A percentile compares a stretch with the other conserved stretches of the same genome.
These are phyloP conservation scores for Ceratobasidium sp. DNA, from an alignment of 1,284 basidiomycete genomes.

Conservation along the genomic window DNA sequence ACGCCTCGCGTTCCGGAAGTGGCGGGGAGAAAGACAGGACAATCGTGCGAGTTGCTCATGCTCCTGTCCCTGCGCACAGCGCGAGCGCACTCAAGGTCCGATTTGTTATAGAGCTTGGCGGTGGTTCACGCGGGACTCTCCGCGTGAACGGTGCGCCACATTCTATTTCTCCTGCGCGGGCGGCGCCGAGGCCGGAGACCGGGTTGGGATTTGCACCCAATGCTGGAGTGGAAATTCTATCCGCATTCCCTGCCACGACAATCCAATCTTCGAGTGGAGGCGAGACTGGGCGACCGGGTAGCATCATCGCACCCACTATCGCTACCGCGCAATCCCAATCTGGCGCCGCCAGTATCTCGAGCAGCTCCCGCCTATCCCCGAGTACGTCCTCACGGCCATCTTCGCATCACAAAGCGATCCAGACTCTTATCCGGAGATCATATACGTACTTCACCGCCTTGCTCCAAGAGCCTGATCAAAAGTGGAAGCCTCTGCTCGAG, in stretches of 20 bases:
- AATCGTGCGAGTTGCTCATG: constrained; percentile 77
- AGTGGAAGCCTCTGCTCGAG: constrained; percentile 89
- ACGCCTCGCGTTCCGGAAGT: constrained; percentile 65
- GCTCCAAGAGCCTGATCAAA: constrained; percentile 97
- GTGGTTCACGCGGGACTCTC: constrained; percentile 75
- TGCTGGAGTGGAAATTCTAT: constrained; percentile 6
- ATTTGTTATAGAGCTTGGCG: constrained; percentile 82
- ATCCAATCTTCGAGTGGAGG: neutral
- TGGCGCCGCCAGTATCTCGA: constrained; percentile 35
- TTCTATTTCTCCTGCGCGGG: constrained; percentile 65
- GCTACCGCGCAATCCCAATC: constrained; percentile 32
- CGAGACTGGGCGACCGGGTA: constrained; percentile 8
- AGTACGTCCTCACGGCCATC: constrained; percentile 60
- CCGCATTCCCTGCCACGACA: constrained; percentile 22
- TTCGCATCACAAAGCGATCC: constrained; percentile 80
- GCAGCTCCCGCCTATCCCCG: constrained; percentile 26
- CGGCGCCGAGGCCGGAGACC: constrained; percentile 57
- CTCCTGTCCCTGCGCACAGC: constrained; percentile 65
- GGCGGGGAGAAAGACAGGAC: constrained; percentile 64
- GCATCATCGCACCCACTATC: constrained; percentile 1
- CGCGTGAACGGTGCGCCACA: constrained; percentile 88
- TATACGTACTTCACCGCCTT: constrained; percentile 99
- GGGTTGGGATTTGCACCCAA: constrained; percentile 35
- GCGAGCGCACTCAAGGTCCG: constrained; percentile 71
- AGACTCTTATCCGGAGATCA: constrained; percentile 87